Evolutionary conservation across 2,329 filamentous ascomycete species (phyloP), one percentile per base, ranked within the genome.

Genomic region (Fusarium sp.): DNA sequence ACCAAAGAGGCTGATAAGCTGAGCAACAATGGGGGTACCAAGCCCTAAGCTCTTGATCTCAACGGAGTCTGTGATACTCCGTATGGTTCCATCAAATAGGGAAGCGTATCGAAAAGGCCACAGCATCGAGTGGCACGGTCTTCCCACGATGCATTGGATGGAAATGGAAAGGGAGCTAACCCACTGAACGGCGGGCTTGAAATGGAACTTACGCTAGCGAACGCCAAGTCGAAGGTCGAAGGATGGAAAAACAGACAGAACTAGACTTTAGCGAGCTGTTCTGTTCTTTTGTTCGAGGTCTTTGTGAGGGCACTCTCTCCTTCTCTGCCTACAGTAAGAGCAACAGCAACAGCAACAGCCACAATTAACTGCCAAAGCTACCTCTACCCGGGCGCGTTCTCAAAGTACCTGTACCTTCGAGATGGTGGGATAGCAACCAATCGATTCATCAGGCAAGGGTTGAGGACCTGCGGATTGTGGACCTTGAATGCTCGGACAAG

Each of bases 401-500:
- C 22, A 54, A 68, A 50, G 72, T 74, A 74, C 55, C 56, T 45
- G 52, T 74, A 74, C 72, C 64, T 74, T 50, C 53, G 51, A 45
- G 66, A 71, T 65, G 57, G 62, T 58, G 53, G 40, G 41, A 46
- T 57, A 43, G 30, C 41, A 61, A 32, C 71, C 70, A 74, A 74
- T 73, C 70, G 71, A 74, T 68, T 58, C 45, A 52, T 50, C 54
- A 60, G 59, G 64, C 67, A 67, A 58, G 70, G 71, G 67, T 65
- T 59, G 57, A 70, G 68, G 68, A 74, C 71, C 62, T 69, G 66
- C 66, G 66, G 63, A 66, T 67, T 72, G 65, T 69, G 70, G 70
- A 62, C 65, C 49, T 56, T 52, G 51, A 57, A 71, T 59, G 62
- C 62, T 65, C 59, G 50, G 70, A 57, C 65, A 67, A 71, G 65